A percentile compares a stretch with the other conserved stretches of the same genome.
Evolutionary conservation across 495 filamentous ascomycete species (phyloP).

Genomic region (Penicillium bovifimosum): DNA sequence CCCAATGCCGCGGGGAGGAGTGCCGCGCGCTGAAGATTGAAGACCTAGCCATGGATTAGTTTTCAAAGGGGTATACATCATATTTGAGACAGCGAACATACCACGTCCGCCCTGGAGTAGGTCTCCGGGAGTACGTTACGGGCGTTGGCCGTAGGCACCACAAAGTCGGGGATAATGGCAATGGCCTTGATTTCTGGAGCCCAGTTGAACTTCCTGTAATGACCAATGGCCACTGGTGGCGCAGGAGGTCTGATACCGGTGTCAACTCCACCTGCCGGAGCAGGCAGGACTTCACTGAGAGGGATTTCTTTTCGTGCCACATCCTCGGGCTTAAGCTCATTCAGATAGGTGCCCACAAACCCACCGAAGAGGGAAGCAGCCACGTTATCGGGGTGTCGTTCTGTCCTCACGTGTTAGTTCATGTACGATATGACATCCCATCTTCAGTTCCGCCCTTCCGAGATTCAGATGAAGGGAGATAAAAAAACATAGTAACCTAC

Average conservation of each 20-base stretch:
- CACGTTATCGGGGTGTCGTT: conserved; percentile 95
- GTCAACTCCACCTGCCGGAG: conserved; percentile 79
- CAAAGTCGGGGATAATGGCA: conserved; percentile 90
- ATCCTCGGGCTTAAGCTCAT: conserved; percentile 80
- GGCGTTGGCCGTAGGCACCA: conserved; percentile 84
- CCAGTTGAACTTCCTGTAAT: conserved; percentile 90
- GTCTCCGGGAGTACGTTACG: conserved; percentile 70
- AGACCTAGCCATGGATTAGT: conserved; percentile 49
- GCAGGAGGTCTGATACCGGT: conserved; percentile 77
- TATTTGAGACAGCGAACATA: conserved; percentile 32
- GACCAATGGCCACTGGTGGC: conserved; percentile 85
- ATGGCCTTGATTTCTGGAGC: conserved; percentile 90
- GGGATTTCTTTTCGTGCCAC: conserved; percentile 85
- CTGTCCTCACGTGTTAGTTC: conserved; percentile 32
- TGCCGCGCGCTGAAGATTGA: conserved; percentile 89
- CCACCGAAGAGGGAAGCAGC: conserved; percentile 91
- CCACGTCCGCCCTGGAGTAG: conserved; percentile 74
- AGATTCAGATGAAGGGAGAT: neutral
- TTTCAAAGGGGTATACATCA: neutral
- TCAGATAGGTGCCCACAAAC: conserved; percentile 94
- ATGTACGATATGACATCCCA: conserved; percentile 2
- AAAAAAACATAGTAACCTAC: conserved; percentile 27
- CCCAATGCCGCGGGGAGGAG: conserved; percentile 82
- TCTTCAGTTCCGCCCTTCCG: neutral
- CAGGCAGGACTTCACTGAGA: conserved; percentile 85